Percentiles rank a stretch among this genome's conserved stretches.
These are phyloP conservation scores for Annona cherimola DNA, from an alignment of 164 flowering plant genomes.

Conservation along the genomic window DNA sequence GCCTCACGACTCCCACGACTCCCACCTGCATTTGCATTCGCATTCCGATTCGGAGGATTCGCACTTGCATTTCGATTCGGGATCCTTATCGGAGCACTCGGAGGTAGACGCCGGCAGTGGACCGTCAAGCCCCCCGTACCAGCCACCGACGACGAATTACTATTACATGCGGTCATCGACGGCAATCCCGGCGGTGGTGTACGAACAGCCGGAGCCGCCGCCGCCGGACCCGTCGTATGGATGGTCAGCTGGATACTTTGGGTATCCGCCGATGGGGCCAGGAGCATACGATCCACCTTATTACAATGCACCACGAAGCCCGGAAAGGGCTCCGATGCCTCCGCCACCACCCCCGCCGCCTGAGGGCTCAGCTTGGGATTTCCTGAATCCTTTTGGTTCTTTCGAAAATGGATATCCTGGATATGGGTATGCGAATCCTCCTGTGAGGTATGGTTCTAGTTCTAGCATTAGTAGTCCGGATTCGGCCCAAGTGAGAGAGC, in stretches of 20 bases:
- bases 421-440: constrained; percentile 21
- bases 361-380: constrained; percentile 72
- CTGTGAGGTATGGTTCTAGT: constrained; percentile 32
- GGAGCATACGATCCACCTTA: constrained; percentile 9
- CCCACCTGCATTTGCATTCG: constrained; percentile 44
- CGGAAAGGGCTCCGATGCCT: constrained; percentile 16
- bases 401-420: constrained; percentile 31
- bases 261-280: constrained; percentile 30
- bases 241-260: constrained; percentile 28
- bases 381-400: constrained; percentile 56
- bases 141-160: constrained; percentile 14
- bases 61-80: constrained; percentile 13
- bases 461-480: constrained; percentile 74
- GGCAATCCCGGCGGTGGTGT: constrained; percentile 37
- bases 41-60: constrained; percentile 21
- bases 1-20: constrained; percentile 26
- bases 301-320: constrained; percentile 15
- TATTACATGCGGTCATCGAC: constrained; percentile 65
- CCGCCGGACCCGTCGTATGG: constrained; percentile 2
- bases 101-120: constrained; percentile 25
- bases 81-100: neutral
- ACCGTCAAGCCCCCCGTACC: neutral
- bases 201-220: constrained; percentile 34
- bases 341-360: constrained; percentile 75
- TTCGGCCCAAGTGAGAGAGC: constrained; percentile 77